These are phyloP conservation scores for Beauveria sp. DNA, from an alignment of 2,329 filamentous ascomycete genomes.

Conservation along the genomic window DNA sequence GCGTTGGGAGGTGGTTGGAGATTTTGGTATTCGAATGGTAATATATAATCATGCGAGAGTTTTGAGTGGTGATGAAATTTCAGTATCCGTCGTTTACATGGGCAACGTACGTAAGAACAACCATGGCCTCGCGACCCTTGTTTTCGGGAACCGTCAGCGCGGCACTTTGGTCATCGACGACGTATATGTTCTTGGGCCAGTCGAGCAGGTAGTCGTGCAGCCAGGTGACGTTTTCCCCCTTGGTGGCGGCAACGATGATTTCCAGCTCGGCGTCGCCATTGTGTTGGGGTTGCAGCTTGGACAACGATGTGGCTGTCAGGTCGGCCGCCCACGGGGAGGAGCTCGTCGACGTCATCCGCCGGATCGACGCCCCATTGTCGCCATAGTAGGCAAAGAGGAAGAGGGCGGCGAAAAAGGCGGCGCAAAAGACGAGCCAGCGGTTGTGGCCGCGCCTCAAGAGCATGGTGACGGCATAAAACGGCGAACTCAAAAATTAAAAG, in stretches of 20 bases:
- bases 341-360: neutral
- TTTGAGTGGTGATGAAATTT: neutral
- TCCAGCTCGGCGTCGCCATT: constrained; percentile 23
- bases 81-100: neutral
- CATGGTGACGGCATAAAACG: neutral
- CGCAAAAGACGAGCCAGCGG: constrained; percentile 6
- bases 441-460: constrained; percentile 1
- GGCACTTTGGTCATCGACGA: constrained; percentile 41
- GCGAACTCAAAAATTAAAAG: neutral
- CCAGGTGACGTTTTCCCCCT: constrained; percentile 30
- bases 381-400: neutral
- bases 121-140: constrained; percentile 46
- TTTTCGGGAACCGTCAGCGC: constrained; percentile 40
- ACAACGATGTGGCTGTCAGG: neutral
- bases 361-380: neutral
- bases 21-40: neutral
- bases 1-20: neutral
- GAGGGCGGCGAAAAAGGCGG: neutral
- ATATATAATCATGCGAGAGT: neutral
- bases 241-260: constrained; percentile 27
- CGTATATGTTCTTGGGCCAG: constrained; percentile 47
- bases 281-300: neutral
- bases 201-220: constrained; percentile 31
- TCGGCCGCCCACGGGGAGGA: neutral
- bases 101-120: constrained; percentile 36